Percentiles rank a stretch among this genome's conserved stretches.
Evolutionary conservation across 179 eudicot species (phyloP).

Genomic region (Silene vulgaris): DNA sequence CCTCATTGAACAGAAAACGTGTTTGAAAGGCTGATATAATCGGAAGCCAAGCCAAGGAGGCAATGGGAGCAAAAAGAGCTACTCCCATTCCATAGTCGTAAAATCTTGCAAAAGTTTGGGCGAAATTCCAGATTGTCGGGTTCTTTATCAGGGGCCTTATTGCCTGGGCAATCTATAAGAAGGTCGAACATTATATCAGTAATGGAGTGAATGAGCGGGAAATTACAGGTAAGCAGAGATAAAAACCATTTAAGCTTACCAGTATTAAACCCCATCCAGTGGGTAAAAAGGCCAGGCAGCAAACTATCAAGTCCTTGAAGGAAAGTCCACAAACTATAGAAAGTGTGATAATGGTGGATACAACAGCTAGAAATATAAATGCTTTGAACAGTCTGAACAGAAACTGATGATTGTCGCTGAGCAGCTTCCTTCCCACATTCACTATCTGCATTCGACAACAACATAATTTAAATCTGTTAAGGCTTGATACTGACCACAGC

Average conservation of each 20-base stretch:
- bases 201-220: background rate
- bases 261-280: conserved; percentile 96
- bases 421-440: conserved; percentile 55
- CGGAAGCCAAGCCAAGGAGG: conserved; percentile 90
- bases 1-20: conserved; percentile 90
- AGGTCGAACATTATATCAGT: conserved; percentile 5
- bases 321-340: conserved; percentile 65
- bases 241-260: conserved; percentile 37
- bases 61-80: conserved; percentile 70
- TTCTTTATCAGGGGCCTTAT: conserved; percentile 55
- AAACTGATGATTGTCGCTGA: conserved; percentile 75
- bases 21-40: conserved; percentile 85
- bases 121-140: conserved; percentile 68
- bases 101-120: conserved; percentile 63
- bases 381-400: conserved; percentile 83
- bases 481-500: too few species aligned
- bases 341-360: conserved; percentile 58
- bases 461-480: conserved; percentile 11
- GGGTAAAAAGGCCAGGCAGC: conserved; percentile 86
- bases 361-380: conserved; percentile 58
- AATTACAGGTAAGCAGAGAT: background rate
- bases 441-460: conserved; percentile 47
- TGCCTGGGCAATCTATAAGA: conserved; percentile 66
- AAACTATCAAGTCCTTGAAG: conserved; percentile 64
- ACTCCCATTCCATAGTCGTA: conserved; percentile 84